These are phyloP conservation scores for Saxispiralis lemnorum DNA, from an alignment of 495 filamentous ascomycete genomes.

Conservation along the genomic window DNA sequence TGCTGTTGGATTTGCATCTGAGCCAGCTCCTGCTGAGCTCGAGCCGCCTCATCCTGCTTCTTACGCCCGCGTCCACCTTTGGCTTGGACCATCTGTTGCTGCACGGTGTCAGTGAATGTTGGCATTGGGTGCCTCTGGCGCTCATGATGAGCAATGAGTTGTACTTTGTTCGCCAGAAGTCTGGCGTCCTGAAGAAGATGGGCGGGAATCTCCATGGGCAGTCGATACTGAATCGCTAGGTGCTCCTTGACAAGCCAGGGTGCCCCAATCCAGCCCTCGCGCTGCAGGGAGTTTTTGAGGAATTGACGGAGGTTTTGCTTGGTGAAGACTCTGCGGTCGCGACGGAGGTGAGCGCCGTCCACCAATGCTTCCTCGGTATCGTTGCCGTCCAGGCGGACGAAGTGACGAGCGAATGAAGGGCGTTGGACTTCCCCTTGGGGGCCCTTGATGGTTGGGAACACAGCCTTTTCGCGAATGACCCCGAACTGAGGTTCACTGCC, in stretches of 20 bases:
- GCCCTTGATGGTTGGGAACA: slow-evolving; percentile 38
- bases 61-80: not conserved
- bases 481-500: slow-evolving; percentile 59
- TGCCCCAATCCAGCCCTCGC: slow-evolving; percentile 84
- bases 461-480: slow-evolving; percentile 70
- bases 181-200: slow-evolving; percentile 53
- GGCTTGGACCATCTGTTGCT: slow-evolving; percentile 10
- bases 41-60: slow-evolving; percentile 3
- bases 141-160: not conserved
- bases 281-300: slow-evolving; percentile 79
- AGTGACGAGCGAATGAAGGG: slow-evolving; percentile 57
- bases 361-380: slow-evolving; percentile 53
- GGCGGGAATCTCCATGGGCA: slow-evolving; percentile 65
- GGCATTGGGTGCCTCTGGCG: too few relatives aligned
- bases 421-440: slow-evolving; percentile 48
- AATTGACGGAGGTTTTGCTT: slow-evolving; percentile 88
- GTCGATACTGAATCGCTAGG: slow-evolving; percentile 67
- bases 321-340: slow-evolving; percentile 84
- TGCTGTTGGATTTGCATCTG: slow-evolving; percentile 8
- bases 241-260: slow-evolving; percentile 88
- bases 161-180: slow-evolving; percentile 12
- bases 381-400: slow-evolving; percentile 53
- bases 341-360: slow-evolving; percentile 64
- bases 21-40: slow-evolving; percentile 7
- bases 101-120: not conserved